Evolutionary conservation across 2,329 filamentous ascomycete species (phyloP).

Genomic region (Cladosporium austrohemisphaericum): DNA sequence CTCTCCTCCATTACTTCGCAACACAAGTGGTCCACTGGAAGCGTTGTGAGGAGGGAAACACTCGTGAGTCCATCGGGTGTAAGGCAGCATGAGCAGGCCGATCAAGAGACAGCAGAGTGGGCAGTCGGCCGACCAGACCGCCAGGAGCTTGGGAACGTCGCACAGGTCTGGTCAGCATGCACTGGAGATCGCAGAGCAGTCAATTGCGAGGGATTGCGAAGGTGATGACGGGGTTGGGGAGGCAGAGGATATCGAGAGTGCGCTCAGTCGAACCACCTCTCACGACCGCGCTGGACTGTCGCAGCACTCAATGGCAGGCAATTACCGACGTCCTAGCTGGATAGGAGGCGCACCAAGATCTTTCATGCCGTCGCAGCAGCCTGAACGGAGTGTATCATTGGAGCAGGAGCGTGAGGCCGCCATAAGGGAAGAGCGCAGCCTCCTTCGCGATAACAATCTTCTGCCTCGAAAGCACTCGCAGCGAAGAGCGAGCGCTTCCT

Average conservation of each 20-base stretch:
- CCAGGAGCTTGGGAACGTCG: constrained; percentile 28
- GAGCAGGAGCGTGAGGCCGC: constrained; percentile 53
- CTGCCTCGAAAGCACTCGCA: constrained; percentile 52
- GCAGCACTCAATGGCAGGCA: constrained; percentile 53
- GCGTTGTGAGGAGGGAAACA: neutral
- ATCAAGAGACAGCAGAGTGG: constrained; percentile 14
- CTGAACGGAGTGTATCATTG: constrained; percentile 34
- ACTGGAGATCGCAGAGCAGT: constrained; percentile 18
- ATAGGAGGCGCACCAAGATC: constrained; percentile 70
- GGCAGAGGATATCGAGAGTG: constrained; percentile 16
- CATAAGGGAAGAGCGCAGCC: constrained; percentile 54
- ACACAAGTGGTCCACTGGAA: neutral
- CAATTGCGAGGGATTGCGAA: constrained; percentile 20
- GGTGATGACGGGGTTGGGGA: constrained; percentile 3
- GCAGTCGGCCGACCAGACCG: constrained; percentile 3
- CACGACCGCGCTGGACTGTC: constrained; percentile 16
- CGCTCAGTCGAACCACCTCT: constrained; percentile 19
- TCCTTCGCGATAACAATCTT: constrained; percentile 58
- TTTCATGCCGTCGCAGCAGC: constrained; percentile 60
- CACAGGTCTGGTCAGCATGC: constrained; percentile 22
- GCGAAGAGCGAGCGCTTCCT: constrained; percentile 21
- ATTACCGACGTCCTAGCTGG: constrained; percentile 73
- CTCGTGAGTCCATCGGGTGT: neutral
- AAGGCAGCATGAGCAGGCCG: constrained; percentile 19
- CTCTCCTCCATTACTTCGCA: neutral